phyloP scores from a whole-genome alignment of 768 basidiomycete genomes.

The Glaciozyma antarctica region DNA sequence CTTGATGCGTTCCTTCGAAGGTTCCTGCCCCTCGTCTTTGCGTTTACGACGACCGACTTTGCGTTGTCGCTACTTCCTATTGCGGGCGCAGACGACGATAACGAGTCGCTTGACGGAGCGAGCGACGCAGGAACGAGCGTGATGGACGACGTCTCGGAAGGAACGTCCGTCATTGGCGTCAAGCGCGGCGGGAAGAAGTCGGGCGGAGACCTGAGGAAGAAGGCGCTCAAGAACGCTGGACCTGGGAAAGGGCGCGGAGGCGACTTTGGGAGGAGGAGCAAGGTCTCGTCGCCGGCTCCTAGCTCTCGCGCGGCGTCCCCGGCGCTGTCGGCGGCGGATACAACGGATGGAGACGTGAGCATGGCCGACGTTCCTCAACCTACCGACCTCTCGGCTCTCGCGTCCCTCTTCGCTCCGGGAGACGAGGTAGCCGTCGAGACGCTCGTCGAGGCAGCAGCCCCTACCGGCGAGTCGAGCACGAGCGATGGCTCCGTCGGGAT shows the following conservation, averaged over 20 bases:
- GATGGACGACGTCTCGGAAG: neutral
- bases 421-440: neutral
- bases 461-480: neutral
- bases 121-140: conserved; percentile 17
- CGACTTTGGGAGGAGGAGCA: neutral
- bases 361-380: conserved; percentile 1
- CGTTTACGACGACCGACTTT: conserved; percentile 23
- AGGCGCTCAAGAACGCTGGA: conserved; percentile 56
- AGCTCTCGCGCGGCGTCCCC: conserved; percentile 18
- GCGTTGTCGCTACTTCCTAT: neutral
- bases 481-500: neutral
- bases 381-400: neutral
- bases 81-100: conserved; percentile 9
- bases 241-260: conserved; percentile 25
- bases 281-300: conserved; percentile 18
- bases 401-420: neutral
- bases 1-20: conserved; percentile 76
- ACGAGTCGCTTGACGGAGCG: conserved; percentile 12
- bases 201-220: conserved; percentile 57
- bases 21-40: conserved; percentile 54
- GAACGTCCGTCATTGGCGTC: neutral
- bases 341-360: conserved; percentile 1
- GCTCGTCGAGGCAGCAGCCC: neutral
- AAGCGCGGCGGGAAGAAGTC: conserved; percentile 19
- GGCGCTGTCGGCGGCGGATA: conserved; percentile 9